Conservation (phyloP, 1,284 basidiomycete species). For the Papiliotrema terrestris region DNA sequence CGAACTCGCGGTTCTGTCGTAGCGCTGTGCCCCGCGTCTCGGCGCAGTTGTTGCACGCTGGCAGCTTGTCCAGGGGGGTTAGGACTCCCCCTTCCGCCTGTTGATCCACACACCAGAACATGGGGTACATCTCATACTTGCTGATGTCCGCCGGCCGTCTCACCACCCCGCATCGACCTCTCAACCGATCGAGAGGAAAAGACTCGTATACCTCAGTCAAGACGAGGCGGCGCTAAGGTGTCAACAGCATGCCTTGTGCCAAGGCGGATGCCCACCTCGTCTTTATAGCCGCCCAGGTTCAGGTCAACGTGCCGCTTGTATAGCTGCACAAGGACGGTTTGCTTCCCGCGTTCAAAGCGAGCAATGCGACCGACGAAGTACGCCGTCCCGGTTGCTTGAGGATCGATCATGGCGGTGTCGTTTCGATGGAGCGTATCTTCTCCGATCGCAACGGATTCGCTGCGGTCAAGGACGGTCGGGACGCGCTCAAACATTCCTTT, state of each 20-base stretch:
- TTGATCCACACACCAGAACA: slow-evolving; percentile 4
- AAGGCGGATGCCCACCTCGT: background rate
- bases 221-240: slow-evolving; percentile 5
- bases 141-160: no score
- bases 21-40: background rate
- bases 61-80: background rate
- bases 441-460: background rate
- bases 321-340: slow-evolving; percentile 1
- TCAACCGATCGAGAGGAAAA: background rate
- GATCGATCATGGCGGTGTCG: slow-evolving; percentile 24
- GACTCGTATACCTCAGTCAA: background rate
- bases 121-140: background rate
- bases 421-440: slow-evolving; percentile 7
- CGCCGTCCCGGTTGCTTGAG: slow-evolving; percentile 4
- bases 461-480: no score
- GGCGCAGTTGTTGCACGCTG: background rate
- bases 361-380: slow-evolving; percentile 17
- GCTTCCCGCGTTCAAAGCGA: background rate
- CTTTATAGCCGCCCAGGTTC: background rate
- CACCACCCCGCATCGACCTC: slow-evolving; percentile 3
- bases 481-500: background rate
- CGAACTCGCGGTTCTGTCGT: background rate
- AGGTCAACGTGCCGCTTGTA: background rate
- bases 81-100: background rate
- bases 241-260: background rate